Evolutionary conservation across 805 yeast genomes (phyloP), one percentile per base, ranked within the genome.

Genomic region (Yarrowia divulgata): DNA sequence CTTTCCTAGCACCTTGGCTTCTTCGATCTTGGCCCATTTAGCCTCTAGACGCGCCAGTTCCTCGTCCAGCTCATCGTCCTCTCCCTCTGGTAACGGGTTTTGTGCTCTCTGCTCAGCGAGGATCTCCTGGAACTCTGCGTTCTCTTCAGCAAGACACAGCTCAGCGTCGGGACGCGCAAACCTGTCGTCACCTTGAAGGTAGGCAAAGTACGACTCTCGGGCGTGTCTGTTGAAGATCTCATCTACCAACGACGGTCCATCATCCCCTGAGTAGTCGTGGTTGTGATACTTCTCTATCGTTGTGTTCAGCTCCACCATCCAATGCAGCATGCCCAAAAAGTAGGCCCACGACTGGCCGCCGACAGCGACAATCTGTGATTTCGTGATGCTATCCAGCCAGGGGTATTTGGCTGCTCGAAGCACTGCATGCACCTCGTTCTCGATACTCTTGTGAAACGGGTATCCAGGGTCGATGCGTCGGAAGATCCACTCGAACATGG

Each of bases 291-390:
- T 74, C 62, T 84, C 86, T 69, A 81, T 77, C 66, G 80, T 82
- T 71, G 71, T 75, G 73, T 82, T 87, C 71, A 87, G 81, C 72
- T 86, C 86, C 5, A 89, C 87, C 55, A 93, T 76, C 97, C 97
- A 93, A 76, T 89, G 88, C 29, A 93, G 79, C 85, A 93, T 86
- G 0, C 95, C 97, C 50, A 93, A 77, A 72, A 91, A 90, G 8
- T 85, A 84, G 13, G 91, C 92, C 97, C 97, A 93, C 72, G 87
- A 88, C 62, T 89, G 87, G 2, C 97, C 97, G 7, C 97, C 97
- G 13, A 91, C 97, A 0, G 97, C 97, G 46, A 93, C 87, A 46
- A 93, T 88, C 75, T 91, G 96, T 0, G 95, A 89, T 74, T 93
- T 88, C 77, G 89, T 90, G 48, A 93, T 87, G 0, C 90, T 81